A percentile compares a stretch with the other conserved stretches of the same genome.
These are phyloP conservation scores for Mycena floridula DNA, from an alignment of 768 basidiomycete species.

Conservation along the genomic window DNA sequence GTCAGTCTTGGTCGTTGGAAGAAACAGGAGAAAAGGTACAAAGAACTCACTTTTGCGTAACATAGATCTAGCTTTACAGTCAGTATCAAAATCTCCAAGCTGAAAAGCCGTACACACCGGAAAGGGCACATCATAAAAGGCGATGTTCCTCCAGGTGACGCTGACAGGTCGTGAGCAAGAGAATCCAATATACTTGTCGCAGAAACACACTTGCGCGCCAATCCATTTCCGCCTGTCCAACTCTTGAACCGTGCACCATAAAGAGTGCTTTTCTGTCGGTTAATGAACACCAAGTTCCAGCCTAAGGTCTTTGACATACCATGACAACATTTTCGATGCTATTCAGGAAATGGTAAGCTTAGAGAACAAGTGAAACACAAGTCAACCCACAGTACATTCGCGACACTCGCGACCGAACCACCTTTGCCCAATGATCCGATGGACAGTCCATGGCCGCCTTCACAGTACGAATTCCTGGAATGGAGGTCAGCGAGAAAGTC, in stretches of 20 bases:
- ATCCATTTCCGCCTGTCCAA: constrained; percentile 57
- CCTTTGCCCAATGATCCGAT: constrained; percentile 41
- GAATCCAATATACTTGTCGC: no score
- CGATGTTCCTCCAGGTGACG: constrained; percentile 54
- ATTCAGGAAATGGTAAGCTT: neutral
- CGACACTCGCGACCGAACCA: constrained; percentile 46
- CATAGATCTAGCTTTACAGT: constrained; percentile 38
- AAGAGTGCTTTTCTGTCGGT: constrained; percentile 36
- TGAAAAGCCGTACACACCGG: constrained; percentile 45
- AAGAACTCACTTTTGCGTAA: constrained; percentile 52
- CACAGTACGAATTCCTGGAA: constrained; percentile 43
- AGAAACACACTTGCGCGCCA: constrained; percentile 47
- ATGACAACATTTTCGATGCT: constrained; percentile 42
- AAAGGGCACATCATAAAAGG: constrained; percentile 44
- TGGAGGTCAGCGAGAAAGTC: neutral
- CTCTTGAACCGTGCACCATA: constrained; percentile 66
- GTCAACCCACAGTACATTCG: constrained; percentile 43
- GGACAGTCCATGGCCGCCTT: constrained; percentile 54
- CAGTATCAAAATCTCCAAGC: neutral
- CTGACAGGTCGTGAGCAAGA: constrained; percentile 18
- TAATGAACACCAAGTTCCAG: neutral
- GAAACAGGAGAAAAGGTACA: neutral
- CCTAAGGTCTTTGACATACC: constrained; percentile 17
- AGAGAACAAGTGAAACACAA: neutral
- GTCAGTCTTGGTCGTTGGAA: neutral